Base-by-base conservation (phyloP, 768 basidiomycete genomes). In the Porpolomopsis calyptriformis region DNA sequence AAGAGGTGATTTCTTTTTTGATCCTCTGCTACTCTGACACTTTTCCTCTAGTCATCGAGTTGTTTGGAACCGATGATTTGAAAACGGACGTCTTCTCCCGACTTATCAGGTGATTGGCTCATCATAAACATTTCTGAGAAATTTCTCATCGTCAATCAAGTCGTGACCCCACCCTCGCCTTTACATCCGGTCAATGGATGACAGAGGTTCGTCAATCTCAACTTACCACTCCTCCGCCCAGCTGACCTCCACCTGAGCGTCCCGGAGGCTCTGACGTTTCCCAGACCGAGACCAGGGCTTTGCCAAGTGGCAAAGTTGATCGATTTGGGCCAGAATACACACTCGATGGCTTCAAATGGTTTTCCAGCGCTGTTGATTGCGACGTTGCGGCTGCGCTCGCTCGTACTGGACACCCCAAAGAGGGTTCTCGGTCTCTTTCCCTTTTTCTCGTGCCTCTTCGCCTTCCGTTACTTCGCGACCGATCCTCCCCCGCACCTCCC, bases 121-220 rank as follows among this genome's bases (percentile, higher is more conserved):
- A 40, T 8, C 22, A 31, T 41, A 11, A 16, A 24, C 11, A 5
- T 23, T n/a, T 45, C 22, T 27, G 27, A 35, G 27, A 7, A 14
- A 14, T 33, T 37, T 4, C 43, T 45, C 46, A 37, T n/a, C 24
- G n/a, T 39, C 7, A 25, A 18, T 18, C 29, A 3, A 84, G 83
- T 55, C 80, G 78, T 4, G 73, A 87, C 55, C 76, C 82, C 7
- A 55, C 64, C 1, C 46, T 60, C 24, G 79, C 82, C 0, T 87
- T 78, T 49, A 84, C 80, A 4, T 75, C 83, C 8, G 85, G 85
- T 0, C 85, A 88, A 61, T 88, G 84, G 84, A 85, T 85, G 85
- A 86, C 85, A 2, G 83, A 86, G 64, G 82, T 73, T 48, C 3
- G 59, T 49, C 4, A 48, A 49, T 51, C 39, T 29, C 60, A 57